phyloP scores from a whole-genome alignment of 495 filamentous ascomycete species.

The Pyrenula massariospora region DNA sequence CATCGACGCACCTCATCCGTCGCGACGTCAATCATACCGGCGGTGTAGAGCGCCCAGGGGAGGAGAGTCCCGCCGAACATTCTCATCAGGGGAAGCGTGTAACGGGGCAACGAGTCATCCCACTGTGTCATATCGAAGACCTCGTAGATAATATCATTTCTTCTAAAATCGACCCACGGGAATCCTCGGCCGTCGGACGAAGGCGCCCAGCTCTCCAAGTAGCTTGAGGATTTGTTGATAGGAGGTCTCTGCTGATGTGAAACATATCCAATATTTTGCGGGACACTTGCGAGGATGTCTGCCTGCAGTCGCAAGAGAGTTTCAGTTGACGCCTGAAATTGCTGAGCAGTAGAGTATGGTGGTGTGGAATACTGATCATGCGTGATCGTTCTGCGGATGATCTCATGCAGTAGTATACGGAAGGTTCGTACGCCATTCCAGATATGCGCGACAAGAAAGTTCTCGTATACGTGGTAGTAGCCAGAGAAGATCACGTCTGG shows the following conservation, averaged over 20 bases:
- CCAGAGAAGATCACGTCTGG: neutral
- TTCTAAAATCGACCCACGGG: neutral
- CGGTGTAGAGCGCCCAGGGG: neutral
- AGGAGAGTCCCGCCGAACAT: neutral
- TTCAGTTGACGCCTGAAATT: neutral
- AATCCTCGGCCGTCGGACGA: neutral
- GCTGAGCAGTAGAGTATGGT: neutral
- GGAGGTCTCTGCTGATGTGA: neutral
- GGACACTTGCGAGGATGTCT: neutral
- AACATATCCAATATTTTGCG: neutral
- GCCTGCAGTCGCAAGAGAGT: neutral
- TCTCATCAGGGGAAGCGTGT: neutral
- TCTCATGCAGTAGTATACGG: neutral
- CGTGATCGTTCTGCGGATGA: neutral
- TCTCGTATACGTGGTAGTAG: neutral
- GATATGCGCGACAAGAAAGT: neutral
- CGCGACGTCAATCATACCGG: neutral
- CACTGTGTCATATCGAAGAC: neutral
- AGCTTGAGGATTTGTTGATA: neutral
- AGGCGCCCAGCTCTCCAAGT: neutral
- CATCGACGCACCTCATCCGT: neutral
- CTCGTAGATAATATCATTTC: neutral
- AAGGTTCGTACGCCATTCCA: neutral
- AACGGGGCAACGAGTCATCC: neutral
- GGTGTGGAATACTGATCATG: neutral